Conservation (phyloP, 1,284 basidiomycete genomes). For the Heterobasidion irregulare region DNA sequence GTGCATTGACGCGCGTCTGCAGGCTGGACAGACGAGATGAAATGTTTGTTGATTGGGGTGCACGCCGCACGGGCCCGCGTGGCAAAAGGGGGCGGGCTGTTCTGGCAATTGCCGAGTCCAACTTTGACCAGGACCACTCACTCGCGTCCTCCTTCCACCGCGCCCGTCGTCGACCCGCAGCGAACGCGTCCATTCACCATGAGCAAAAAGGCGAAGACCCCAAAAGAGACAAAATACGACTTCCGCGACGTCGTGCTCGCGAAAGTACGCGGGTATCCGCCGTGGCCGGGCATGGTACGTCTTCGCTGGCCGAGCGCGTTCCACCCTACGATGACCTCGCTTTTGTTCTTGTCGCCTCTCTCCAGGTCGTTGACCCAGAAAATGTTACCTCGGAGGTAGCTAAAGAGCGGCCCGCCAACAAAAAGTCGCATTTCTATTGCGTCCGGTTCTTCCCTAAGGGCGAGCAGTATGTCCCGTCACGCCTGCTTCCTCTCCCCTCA, state of each 20-base stretch:
- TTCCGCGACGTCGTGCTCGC: slow-evolving; percentile 82
- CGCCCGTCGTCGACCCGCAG: background rate
- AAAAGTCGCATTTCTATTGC: slow-evolving; percentile 69
- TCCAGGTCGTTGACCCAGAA: slow-evolving; percentile 70
- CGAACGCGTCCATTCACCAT: slow-evolving; percentile 19
- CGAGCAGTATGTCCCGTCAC: slow-evolving; percentile 69
- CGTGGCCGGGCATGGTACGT: slow-evolving; percentile 82
- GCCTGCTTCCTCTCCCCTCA: slow-evolving; percentile 5
- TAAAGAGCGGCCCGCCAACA: slow-evolving; percentile 61
- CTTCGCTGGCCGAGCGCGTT: background rate
- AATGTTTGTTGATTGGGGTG: background rate
- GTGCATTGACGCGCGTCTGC: too few species aligned
- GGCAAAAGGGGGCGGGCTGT: background rate
- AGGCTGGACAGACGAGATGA: background rate
- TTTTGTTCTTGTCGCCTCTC: slow-evolving; percentile 2
- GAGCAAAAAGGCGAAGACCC: slow-evolving; percentile 55
- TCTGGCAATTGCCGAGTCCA: background rate
- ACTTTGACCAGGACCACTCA: slow-evolving; percentile 2
- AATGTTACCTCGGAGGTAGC: slow-evolving; percentile 50
- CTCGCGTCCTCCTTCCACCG: background rate
- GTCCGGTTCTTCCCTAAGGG: slow-evolving; percentile 86
- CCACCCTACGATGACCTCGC: background rate
- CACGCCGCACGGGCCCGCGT: background rate
- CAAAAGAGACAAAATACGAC: slow-evolving; percentile 39
- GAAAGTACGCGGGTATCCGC: slow-evolving; percentile 89